phyloP scores from a whole-genome alignment of 148 eudicot species.

The Rhododendron williamsianum region DNA sequence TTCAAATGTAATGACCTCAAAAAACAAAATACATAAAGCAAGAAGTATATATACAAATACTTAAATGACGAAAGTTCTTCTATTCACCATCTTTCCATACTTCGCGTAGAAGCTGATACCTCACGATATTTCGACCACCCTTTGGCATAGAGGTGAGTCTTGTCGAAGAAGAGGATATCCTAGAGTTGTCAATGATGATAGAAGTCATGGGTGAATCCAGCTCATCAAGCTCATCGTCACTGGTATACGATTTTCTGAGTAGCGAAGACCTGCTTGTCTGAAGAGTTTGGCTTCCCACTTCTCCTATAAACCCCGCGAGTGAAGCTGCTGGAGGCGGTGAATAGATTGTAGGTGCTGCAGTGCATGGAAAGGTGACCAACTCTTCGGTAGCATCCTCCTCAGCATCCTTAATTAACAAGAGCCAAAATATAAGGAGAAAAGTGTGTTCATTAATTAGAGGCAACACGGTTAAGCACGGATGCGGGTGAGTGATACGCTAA shows the following conservation, averaged over 20 bases:
- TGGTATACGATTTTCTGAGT: constrained; percentile 67
- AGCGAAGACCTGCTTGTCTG: constrained; percentile 55
- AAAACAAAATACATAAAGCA: background rate
- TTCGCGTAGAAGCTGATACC: constrained; percentile 76
- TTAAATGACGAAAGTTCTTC: background rate
- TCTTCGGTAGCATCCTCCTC: constrained; percentile 35
- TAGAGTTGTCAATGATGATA: constrained; percentile 47
- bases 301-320: constrained; percentile 51
- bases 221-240: constrained; percentile 89
- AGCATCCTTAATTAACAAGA: constrained; percentile 32
- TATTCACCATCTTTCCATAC: constrained; percentile 64
- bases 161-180: constrained; percentile 34
- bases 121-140: constrained; percentile 51
- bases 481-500: background rate
- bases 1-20: background rate
- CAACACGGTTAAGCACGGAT: background rate
- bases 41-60: background rate
- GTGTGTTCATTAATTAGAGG: background rate
- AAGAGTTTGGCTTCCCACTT: constrained; percentile 38
- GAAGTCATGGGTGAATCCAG: constrained; percentile 55
- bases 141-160: constrained; percentile 52
- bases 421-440: background rate
- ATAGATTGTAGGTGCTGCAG: constrained; percentile 50
- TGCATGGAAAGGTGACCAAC: constrained; percentile 50
- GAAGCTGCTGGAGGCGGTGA: constrained; percentile 53